These are phyloP conservation scores for Lactifluus echinatus DNA, from an alignment of 768 basidiomycete genomes.

Conservation along the genomic window DNA sequence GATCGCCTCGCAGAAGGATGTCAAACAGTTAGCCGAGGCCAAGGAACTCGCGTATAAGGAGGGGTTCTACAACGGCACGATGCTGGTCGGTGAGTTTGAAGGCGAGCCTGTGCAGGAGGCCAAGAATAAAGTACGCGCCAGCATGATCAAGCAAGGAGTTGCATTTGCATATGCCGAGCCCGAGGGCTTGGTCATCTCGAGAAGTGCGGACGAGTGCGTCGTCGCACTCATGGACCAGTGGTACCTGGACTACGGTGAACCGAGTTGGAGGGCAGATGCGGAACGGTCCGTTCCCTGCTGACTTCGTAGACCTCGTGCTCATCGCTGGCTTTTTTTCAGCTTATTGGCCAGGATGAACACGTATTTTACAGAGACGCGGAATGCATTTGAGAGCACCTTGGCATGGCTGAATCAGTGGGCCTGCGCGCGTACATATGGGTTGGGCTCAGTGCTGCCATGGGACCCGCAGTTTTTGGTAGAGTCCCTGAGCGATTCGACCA, in stretches of 20 bases:
- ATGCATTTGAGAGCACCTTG: slow-evolving; percentile 85
- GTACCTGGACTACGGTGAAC: slow-evolving; percentile 97
- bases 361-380: slow-evolving; percentile 84
- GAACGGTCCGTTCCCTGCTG: slow-evolving; percentile 51
- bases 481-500: slow-evolving; percentile 92
- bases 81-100: slow-evolving; percentile 87
- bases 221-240: slow-evolving; percentile 98
- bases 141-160: slow-evolving; percentile 66
- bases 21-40: slow-evolving; percentile 87
- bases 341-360: slow-evolving; percentile 81
- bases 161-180: slow-evolving; percentile 95
- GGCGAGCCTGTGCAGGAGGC: slow-evolving; percentile 85
- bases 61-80: slow-evolving; percentile 91
- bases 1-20: slow-evolving; percentile 92
- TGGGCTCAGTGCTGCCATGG: slow-evolving; percentile 95
- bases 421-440: slow-evolving; percentile 93
- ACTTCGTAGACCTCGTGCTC: background rate
- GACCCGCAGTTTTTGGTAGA: slow-evolving; percentile 95
- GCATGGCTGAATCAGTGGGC: slow-evolving; percentile 99
- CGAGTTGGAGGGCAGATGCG: slow-evolving; percentile 76
- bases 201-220: slow-evolving; percentile 95
- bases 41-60: slow-evolving; percentile 99
- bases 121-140: slow-evolving; percentile 78
- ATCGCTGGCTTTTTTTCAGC: slow-evolving; percentile 32
- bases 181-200: slow-evolving; percentile 79